A percentile compares a stretch with the other conserved stretches of the same genome.
These are phyloP conservation scores for Arthrobotrys pseudoclavata DNA, from an alignment of 2,329 filamentous ascomycete genomes.

Conservation along the genomic window DNA sequence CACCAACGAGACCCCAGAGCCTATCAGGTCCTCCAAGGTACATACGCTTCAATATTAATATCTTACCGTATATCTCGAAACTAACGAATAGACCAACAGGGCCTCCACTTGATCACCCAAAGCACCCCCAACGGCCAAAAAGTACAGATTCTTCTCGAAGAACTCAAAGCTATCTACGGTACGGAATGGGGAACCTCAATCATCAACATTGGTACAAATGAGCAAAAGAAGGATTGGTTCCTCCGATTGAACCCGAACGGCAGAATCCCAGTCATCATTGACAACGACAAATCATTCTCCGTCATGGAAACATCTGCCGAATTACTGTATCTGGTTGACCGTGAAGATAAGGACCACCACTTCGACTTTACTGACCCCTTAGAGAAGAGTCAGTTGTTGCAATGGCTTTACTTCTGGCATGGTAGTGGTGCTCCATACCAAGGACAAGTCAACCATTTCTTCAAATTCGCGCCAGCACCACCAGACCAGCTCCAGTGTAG, in stretches of 20 bases:
- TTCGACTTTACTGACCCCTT: slow-evolving; percentile 71
- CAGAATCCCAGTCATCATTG: slow-evolving; percentile 70
- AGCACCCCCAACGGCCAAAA: slow-evolving; percentile 71
- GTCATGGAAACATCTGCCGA: slow-evolving; percentile 72
- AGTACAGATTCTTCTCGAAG: slow-evolving; percentile 72
- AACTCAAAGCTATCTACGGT: slow-evolving; percentile 70
- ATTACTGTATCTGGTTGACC: slow-evolving; percentile 71
- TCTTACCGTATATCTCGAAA: not conserved
- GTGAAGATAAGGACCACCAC: slow-evolving; percentile 69
- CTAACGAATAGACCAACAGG: slow-evolving; percentile 62
- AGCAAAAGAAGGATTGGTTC: slow-evolving; percentile 73
- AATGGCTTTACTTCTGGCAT: slow-evolving; percentile 73
- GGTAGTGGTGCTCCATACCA: slow-evolving; percentile 68
- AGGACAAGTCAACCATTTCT: slow-evolving; percentile 68
- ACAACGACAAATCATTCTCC: slow-evolving; percentile 69
- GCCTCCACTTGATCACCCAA: slow-evolving; percentile 70
- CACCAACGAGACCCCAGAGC: slow-evolving; percentile 68
- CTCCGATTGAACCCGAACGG: slow-evolving; percentile 69
- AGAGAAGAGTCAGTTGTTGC: slow-evolving; percentile 69
- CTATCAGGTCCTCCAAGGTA: slow-evolving; percentile 68
- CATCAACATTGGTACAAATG: slow-evolving; percentile 71
- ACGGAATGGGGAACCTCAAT: slow-evolving; percentile 69
- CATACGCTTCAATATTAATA: not conserved
- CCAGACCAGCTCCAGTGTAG: slow-evolving; percentile 69
- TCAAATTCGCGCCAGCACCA: slow-evolving; percentile 64